These are phyloP conservation scores for Amanita exitialis DNA, from an alignment of 768 basidiomycete genomes.

Conservation along the genomic window DNA sequence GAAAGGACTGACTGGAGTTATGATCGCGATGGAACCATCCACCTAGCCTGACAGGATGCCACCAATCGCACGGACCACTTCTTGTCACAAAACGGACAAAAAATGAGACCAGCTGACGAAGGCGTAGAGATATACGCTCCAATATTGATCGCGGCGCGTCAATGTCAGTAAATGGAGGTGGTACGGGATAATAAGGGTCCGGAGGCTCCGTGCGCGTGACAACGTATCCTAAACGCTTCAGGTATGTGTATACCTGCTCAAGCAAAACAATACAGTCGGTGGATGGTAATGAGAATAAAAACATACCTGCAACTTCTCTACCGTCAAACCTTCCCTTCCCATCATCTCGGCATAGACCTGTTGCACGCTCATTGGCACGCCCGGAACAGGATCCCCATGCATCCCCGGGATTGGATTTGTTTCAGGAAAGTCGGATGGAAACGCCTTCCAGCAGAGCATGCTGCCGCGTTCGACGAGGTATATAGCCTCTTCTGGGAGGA, in stretches of 20 bases:
- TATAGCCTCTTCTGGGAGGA: constrained; percentile 91
- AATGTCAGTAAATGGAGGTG: constrained; percentile 23
- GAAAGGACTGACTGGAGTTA: constrained; percentile 35
- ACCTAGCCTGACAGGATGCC: constrained; percentile 47
- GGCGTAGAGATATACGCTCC: constrained; percentile 21
- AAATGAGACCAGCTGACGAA: constrained; percentile 23
- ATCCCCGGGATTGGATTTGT: constrained; percentile 21
- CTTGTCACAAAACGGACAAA: constrained; percentile 18
- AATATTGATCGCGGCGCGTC: constrained; percentile 18
- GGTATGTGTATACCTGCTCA: constrained; percentile 78
- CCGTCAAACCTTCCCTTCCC: constrained; percentile 61
- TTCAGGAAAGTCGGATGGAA: not conserved
- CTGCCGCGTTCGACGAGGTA: constrained; percentile 90
- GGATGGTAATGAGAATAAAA: not conserved
- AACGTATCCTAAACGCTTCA: constrained; percentile 86
- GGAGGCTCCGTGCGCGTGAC: constrained; percentile 70
- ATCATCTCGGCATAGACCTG: constrained; percentile 86
- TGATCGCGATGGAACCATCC: constrained; percentile 39
- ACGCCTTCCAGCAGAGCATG: constrained; percentile 67
- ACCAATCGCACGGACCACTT: constrained; percentile 42
- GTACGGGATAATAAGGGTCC: constrained; percentile 36
- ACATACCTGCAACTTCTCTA: constrained; percentile 81
- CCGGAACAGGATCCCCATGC: constrained; percentile 26
- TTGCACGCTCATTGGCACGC: constrained; percentile 82
- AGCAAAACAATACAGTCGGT: not conserved